A percentile compares a stretch with the other conserved stretches of the same genome.
Evolutionary conservation across 225 moss, liverwort and hornwort species (phyloP).

Genomic region (Ulota crispa): DNA sequence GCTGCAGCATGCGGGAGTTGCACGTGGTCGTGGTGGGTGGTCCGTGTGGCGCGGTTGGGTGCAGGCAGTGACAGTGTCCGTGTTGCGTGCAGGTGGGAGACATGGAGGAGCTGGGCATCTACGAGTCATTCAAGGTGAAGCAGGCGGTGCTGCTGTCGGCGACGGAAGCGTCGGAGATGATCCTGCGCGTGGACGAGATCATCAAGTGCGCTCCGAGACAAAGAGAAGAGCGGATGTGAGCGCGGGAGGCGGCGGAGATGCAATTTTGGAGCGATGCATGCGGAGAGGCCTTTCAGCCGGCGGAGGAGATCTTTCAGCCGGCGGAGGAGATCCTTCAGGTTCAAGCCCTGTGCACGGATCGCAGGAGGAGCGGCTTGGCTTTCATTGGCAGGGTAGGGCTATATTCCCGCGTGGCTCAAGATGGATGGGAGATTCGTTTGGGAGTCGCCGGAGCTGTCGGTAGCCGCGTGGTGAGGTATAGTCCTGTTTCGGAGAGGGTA

Average conservation of each 20-base stretch:
- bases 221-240: constrained; percentile 94
- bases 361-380: background rate
- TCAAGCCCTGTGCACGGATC: background rate
- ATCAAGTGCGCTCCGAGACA: constrained; percentile 96
- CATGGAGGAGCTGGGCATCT: constrained; percentile 92
- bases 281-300: background rate
- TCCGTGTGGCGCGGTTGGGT: background rate
- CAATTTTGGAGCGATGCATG: background rate
- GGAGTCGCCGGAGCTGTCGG: background rate
- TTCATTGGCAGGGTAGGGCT: background rate
- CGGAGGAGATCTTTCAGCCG: background rate
- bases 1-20: background rate
- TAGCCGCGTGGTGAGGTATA: background rate
- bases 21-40: background rate
- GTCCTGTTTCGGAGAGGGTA: background rate
- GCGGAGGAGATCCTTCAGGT: background rate
- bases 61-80: background rate
- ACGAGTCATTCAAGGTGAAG: constrained; percentile 96
- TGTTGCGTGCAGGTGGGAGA: constrained; percentile 67
- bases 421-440: background rate
- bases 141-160: constrained; percentile 87
- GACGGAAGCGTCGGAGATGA: constrained; percentile 95
- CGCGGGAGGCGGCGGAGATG: background rate
- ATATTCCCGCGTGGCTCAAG: background rate
- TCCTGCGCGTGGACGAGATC: constrained; percentile 97